These are phyloP conservation scores for Thalassia testudinum DNA, from an alignment of 116 monocot genomes.

Conservation along the genomic window DNA sequence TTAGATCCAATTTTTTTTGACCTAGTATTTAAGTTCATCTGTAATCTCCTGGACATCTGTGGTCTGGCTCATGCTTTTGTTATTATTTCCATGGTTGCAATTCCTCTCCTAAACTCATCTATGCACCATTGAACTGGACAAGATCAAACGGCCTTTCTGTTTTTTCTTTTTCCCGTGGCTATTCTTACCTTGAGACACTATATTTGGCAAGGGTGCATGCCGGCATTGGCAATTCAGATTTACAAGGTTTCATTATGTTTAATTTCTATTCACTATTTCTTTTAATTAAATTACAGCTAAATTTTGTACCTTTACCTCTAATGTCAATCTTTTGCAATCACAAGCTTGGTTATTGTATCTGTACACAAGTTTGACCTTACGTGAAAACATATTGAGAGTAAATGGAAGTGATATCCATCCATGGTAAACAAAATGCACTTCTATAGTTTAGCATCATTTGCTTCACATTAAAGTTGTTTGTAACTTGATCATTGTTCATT, in stretches of 20 bases:
- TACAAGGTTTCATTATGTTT: conserved; percentile 27
- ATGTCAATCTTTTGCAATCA: neutral
- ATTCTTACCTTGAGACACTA: conserved; percentile 29
- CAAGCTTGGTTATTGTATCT: conserved; percentile 62
- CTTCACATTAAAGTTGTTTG: no score
- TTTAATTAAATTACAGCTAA: no score
- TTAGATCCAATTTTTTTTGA: no score
- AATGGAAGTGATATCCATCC: conserved; percentile 59
- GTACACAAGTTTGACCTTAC: conserved; percentile 53
- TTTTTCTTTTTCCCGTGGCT: conserved; percentile 40
- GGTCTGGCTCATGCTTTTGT: no score
- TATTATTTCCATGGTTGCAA: no score
- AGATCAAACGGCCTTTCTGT: conserved; percentile 56
- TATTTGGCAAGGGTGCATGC: conserved; percentile 49
- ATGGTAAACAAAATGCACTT: conserved; percentile 19
- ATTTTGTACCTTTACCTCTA: no score
- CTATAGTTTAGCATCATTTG: no score
- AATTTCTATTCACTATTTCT: no score
- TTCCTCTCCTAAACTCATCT: no score
- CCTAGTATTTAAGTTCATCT: no score
- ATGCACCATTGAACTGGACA: conserved; percentile 11
- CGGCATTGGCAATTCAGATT: conserved; percentile 47
- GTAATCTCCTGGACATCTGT: no score
- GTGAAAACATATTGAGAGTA: conserved; percentile 48
- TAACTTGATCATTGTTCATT: no score